phyloP scores from a whole-genome alignment of 352 stramenopile species.

The Halophytophthora polymorphica region DNA sequence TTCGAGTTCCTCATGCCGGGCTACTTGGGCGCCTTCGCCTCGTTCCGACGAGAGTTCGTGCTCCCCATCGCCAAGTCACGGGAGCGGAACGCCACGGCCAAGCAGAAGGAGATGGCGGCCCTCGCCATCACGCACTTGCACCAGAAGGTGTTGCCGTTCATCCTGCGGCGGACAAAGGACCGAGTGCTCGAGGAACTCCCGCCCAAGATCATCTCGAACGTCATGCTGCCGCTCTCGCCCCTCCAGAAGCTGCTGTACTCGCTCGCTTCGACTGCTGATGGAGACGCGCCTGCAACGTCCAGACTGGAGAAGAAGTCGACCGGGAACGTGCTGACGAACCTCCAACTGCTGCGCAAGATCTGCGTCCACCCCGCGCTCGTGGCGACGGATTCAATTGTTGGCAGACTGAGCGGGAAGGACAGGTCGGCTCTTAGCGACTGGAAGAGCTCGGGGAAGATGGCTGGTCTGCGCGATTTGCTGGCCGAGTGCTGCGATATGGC shows the following conservation, averaged over 20 bases:
- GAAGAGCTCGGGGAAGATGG: slow-evolving; percentile 91
- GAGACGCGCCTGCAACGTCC: slow-evolving; percentile 3
- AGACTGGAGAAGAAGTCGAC: slow-evolving; percentile 8
- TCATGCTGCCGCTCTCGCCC: slow-evolving; percentile 86
- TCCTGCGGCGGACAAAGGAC: slow-evolving; percentile 95
- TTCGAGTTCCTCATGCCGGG: slow-evolving; percentile 98
- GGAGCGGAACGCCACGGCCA: slow-evolving; percentile 56
- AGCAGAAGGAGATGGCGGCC: slow-evolving; percentile 73
- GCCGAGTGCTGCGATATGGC: slow-evolving; percentile 63
- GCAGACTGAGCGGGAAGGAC: slow-evolving; percentile 25
- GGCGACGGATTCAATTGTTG: slow-evolving; percentile 20
- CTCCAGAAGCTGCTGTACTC: slow-evolving; percentile 88
- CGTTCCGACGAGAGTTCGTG: slow-evolving; percentile 63
- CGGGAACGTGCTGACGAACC: slow-evolving; percentile 50
- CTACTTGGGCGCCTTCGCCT: slow-evolving; percentile 90
- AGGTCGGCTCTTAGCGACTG: slow-evolving; percentile 32
- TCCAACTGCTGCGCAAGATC: slow-evolving; percentile 88
- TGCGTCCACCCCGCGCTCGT: slow-evolving; percentile 94
- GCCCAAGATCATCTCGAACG: slow-evolving; percentile 96
- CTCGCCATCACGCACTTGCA: slow-evolving; percentile 92
- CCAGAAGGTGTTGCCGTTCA: slow-evolving; percentile 96
- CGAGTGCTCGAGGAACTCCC: slow-evolving; percentile 95
- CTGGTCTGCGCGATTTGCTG: slow-evolving; percentile 73
- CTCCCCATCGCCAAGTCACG: slow-evolving; percentile 57
- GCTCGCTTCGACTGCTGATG: slow-evolving; percentile 25